These are phyloP conservation scores for Scutellaria baicalensis DNA, from an alignment of 257 asterid species.

Conservation along the genomic window DNA sequence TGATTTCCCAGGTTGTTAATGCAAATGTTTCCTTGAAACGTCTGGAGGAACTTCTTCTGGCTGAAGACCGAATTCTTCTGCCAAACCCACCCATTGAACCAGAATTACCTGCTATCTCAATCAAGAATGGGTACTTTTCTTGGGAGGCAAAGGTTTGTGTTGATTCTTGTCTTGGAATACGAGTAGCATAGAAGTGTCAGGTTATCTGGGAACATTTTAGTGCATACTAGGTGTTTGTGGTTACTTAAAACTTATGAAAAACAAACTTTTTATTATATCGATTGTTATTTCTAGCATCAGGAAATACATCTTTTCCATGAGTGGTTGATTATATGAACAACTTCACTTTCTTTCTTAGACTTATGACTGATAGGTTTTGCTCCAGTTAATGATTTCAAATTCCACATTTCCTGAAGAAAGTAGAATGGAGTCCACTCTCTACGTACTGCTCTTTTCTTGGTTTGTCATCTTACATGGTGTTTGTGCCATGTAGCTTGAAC, in stretches of 20 bases:
- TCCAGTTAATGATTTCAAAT: background rate
- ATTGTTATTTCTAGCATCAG: background rate
- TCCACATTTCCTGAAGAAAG: background rate
- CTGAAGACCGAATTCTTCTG: constrained; percentile 73
- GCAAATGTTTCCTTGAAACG: constrained; percentile 91
- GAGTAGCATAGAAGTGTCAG: background rate
- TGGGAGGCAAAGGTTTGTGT: constrained; percentile 90
- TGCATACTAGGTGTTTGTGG: background rate
- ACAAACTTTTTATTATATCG: background rate
- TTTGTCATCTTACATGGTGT: background rate
- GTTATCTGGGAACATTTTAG: background rate
- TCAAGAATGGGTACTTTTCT: constrained; percentile 81
- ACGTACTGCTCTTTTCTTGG: background rate
- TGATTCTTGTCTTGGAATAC: background rate
- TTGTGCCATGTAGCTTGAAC: background rate
- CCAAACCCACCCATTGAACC: constrained; percentile 83
- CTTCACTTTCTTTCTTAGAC: background rate
- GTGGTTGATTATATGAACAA: background rate
- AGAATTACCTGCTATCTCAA: constrained; percentile 82
- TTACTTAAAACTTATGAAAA: background rate
- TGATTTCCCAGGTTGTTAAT: constrained; percentile 63
- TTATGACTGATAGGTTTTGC: background rate
- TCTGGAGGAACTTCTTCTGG: constrained; percentile 80
- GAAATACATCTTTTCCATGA: background rate
- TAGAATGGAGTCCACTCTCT: background rate